A percentile compares a stretch with the other conserved stretches of the same genome.
Evolutionary conservation across 2,329 filamentous ascomycete genomes (phyloP).

Genomic region (Peltaster fructicola): DNA sequence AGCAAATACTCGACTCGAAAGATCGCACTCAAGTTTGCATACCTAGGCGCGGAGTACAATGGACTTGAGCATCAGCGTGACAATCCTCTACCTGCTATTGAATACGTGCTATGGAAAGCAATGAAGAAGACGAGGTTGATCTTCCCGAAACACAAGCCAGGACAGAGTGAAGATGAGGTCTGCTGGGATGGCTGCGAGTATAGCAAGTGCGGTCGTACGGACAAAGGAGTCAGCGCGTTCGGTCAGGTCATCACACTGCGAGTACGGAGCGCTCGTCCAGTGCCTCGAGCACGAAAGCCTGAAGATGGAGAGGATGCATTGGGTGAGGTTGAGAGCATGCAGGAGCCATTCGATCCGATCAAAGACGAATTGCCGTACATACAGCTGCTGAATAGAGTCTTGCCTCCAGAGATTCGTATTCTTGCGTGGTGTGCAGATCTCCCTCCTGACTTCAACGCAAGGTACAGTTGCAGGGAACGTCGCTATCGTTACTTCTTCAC

Average conservation of each 20-base stretch:
- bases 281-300: slow-evolving; percentile 6
- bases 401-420: slow-evolving; percentile 77
- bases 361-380: slow-evolving; percentile 72
- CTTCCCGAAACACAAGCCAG: slow-evolving; percentile 36
- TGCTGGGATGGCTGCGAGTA: slow-evolving; percentile 79
- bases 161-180: slow-evolving; percentile 31
- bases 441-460: slow-evolving; percentile 65
- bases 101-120: slow-evolving; percentile 88
- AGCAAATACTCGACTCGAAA: slow-evolving; percentile 66
- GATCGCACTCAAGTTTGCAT: slow-evolving; percentile 85
- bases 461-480: slow-evolving; percentile 81
- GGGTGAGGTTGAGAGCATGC: slow-evolving; percentile 4
- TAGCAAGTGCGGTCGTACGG: slow-evolving; percentile 86
- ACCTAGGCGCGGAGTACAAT: slow-evolving; percentile 79
- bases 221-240: slow-evolving; percentile 87
- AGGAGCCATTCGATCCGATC: slow-evolving; percentile 46
- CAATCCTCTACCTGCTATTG: slow-evolving; percentile 62
- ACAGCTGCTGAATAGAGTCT: slow-evolving; percentile 64
- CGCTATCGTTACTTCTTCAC: slow-evolving; percentile 97
- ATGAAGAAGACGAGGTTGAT: slow-evolving; percentile 69
- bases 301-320: slow-evolving; percentile 4
- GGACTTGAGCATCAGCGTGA: slow-evolving; percentile 76
- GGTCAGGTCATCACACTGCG: slow-evolving; percentile 79
- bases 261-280: slow-evolving; percentile 61
- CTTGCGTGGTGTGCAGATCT: slow-evolving; percentile 84